Evolutionary conservation across 1,139 yeast genomes (phyloP), one percentile per base, ranked within the genome.

Genomic region (Sugiyamaella japonica): DNA sequence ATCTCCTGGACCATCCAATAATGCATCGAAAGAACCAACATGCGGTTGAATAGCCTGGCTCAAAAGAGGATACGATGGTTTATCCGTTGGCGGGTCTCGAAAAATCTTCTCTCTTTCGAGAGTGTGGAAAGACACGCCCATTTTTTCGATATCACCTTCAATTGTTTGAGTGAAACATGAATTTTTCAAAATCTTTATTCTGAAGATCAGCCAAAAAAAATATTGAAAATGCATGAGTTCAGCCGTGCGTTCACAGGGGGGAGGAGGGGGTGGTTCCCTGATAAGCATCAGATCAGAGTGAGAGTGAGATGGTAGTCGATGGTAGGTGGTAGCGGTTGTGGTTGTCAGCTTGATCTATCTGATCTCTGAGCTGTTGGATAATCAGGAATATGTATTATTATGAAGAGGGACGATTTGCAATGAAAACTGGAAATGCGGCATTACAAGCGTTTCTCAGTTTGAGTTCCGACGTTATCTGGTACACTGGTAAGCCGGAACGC

Each of bases 1-100:
- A 36, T 93, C 95, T 29, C 85, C 82, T 10, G 73, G 70, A 25
- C 96, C 97, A 57, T 88, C 96, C 40, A 96, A 87, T 56, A 93
- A 78, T 12, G 97, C 98, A 76, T 93, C 86, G 78, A 93, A 93
- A 1, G 99, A 93, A 8, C 96, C 98, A 56, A 95, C 80, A 70
- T 93, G 99, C 10, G 99, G 99, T 56, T 83, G 83, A 39, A 93
- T 95, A 10, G 99, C 98, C 59, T 89, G 95, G 56, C 81, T 80
- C 45, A 95, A 79, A 49, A 90, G 74, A 7, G 97, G 97, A 66
- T 76, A 93, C 1, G 89, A 89, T 25, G 89, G 78, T 67, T 86
- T 81, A 64, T 88, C 96, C 74, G 83, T 84, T 50, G 98, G 96
- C 41, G 99, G 99, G 68, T 88, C 84, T 63, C 82, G 80, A 74